Evolutionary conservation across 1,284 basidiomycete genomes (phyloP), one percentile per base, ranked within the genome.

Genomic region (Marasmius fiardii): DNA sequence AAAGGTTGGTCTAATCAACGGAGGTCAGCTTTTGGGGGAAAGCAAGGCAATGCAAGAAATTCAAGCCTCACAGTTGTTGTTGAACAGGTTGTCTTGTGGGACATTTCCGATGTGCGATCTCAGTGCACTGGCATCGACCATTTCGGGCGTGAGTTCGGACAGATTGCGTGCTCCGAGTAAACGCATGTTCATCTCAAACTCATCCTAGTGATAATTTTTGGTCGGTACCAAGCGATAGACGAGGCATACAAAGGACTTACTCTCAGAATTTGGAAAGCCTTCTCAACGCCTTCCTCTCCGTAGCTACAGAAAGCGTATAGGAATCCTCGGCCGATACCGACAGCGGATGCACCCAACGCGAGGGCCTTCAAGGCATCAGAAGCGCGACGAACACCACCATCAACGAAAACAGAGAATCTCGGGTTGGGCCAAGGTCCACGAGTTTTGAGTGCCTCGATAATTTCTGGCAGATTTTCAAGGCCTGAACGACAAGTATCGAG

Each of bases 311-410:
- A 95, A 0, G 94, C 90, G 68, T 96, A 95, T 50, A 94, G 67
- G 75, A 94, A 93, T 12, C 94, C 92, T 33, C 95, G 80, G 8
- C 90, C 92, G 24, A 92, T 74, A 21, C 90, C 89, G 34, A 92
- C 88, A 20, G 93, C 95, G 33, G 87, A 95, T 7, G 95, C 95
- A 10, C 95, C 95, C 21, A 98, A 76, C 0, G 94, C 93, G 50
- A 98, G 71, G 5, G 94, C 95, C 70, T 98, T 98, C 61, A 98
- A 74, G 0, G 97, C 90, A 69, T 98, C 95, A 10, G 90, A 93
- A 0, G 93, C 93, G 43, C 95, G 78, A 52, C 95, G 80, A 8
- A 97, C 92, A 56, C 95, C 95, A n/a, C 95, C 95, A 67, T 98
- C 95, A 6, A 97, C 83, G 66, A 93, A 95, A 51, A 98, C 76